Evolutionary conservation across 345 rosid species (phyloP), one percentile per base, ranked within the genome.

Genomic region (Abelmoschus esculentus): DNA sequence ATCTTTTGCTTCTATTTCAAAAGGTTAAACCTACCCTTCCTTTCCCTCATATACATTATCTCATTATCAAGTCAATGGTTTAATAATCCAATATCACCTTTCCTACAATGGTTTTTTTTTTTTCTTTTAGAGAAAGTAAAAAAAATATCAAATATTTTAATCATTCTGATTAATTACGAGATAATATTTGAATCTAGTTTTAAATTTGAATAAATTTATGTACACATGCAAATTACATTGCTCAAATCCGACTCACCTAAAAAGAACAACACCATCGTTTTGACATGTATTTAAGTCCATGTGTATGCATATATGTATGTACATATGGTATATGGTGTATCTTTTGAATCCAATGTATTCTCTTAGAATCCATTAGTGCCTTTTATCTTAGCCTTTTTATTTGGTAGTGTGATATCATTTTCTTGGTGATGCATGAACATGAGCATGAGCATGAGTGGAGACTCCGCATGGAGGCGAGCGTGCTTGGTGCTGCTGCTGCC

Each of bases 401-500:
- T 3, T 11, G 22, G 2, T 57, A 26, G 61, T 57, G 67, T 18
- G 31, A 10, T 18, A 12, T 26, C 31, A 63, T 40, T 40, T 40
- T 63, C 13, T 36, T 61, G 49, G 50, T 18, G 46, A 44, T 44
- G 40, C 5, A 22, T 22, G 26, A 22, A 1, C 26, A 36, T 71
- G 22, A 60, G 40, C 5, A 22, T 22, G 26, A 22, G 26, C 26
- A 36, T 71, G 22, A 60, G 67, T 49, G 74, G 67, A 49, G 47
- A 54, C 8, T 32, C n/a, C 72, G 42, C 75, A 40, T 38, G 69
- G 56, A 14, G 62, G 53, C 15, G 60, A 69, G 82, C 74, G 82
- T 79, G 80, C 74, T 66, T 71, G 74, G 73, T 76, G 82, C 56
- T 61, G 31, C 11, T 74, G 75, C 5, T 71, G 56, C 70, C 70